Conservation (phyloP, 805 yeast genomes). For the Wickerhamomyces strasburgensis region DNA sequence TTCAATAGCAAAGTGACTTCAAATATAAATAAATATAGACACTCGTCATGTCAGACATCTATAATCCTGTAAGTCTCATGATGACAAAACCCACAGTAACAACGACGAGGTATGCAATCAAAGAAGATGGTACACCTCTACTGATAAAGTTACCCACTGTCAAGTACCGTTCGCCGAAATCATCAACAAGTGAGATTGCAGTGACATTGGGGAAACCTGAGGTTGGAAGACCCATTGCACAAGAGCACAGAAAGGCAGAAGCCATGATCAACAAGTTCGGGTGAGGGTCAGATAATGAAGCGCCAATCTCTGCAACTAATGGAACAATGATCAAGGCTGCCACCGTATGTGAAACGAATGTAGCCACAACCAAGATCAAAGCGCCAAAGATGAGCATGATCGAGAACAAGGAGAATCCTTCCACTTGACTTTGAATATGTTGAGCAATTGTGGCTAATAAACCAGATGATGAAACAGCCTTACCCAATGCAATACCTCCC, state of each 20-base stretch:
- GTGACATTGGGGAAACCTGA: slow-evolving; percentile 98
- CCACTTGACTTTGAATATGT: slow-evolving; percentile 60
- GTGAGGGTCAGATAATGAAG: slow-evolving; percentile 66
- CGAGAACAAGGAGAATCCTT: slow-evolving; percentile 62
- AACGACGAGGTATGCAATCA: slow-evolving; percentile 67
- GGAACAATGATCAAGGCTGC: slow-evolving; percentile 94
- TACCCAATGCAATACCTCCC: slow-evolving; percentile 97
- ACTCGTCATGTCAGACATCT: slow-evolving; percentile 1
- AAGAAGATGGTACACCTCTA: slow-evolving; percentile 84
- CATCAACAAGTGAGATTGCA: slow-evolving; percentile 92
- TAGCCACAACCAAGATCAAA: slow-evolving; percentile 77
- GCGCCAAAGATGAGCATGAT: slow-evolving; percentile 77
- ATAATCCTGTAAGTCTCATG: slow-evolving; percentile 56
- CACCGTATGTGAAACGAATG: slow-evolving; percentile 95
- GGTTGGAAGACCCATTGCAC: slow-evolving; percentile 97
- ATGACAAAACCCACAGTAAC: slow-evolving; percentile 75
- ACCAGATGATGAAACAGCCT: slow-evolving; percentile 91
- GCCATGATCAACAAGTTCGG: slow-evolving; percentile 74
- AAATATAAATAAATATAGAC: no score
- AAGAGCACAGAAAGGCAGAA: slow-evolving; percentile 69
- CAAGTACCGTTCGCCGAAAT: slow-evolving; percentile 83
- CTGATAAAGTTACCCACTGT: slow-evolving; percentile 83
- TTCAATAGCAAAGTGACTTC: no score
- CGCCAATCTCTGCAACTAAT: slow-evolving; percentile 85
- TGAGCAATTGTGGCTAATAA: slow-evolving; percentile 73